phyloP scores from a whole-genome alignment of 345 rosid genomes.

The Bruguiera parviflora region DNA sequence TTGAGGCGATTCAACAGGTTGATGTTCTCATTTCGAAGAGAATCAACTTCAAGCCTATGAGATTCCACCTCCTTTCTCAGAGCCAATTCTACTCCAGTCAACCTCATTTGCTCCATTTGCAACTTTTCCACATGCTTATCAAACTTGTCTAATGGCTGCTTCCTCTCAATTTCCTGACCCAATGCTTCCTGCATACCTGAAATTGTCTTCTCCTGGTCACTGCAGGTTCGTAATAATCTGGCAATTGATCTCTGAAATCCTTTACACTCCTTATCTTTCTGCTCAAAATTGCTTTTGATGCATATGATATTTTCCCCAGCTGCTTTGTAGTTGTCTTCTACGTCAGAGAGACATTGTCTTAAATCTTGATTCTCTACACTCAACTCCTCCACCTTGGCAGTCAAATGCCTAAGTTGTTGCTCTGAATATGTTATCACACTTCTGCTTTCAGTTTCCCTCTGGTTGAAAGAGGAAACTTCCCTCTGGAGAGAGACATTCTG shows the following conservation, averaged over 20 bases:
- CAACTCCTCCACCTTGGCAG: slow-evolving; percentile 46
- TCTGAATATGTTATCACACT: slow-evolving; percentile 49
- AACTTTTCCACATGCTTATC: slow-evolving; percentile 48
- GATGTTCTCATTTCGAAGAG: slow-evolving; percentile 88
- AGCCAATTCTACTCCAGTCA: slow-evolving; percentile 74
- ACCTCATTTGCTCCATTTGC: slow-evolving; percentile 81
- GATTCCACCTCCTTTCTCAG: slow-evolving; percentile 74
- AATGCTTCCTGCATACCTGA: slow-evolving; percentile 66
- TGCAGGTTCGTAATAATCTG: slow-evolving; percentile 65
- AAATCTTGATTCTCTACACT: slow-evolving; percentile 51
- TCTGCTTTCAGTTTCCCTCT: slow-evolving; percentile 65
- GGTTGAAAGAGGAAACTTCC: slow-evolving; percentile 63
- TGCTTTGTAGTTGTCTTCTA: slow-evolving; percentile 51
- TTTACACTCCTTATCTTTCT: slow-evolving; percentile 88
- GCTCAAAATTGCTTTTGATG: slow-evolving; percentile 61
- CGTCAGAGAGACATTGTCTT: slow-evolving; percentile 44
- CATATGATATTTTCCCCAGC: slow-evolving; percentile 51
- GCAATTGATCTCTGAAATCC: slow-evolving; percentile 74
- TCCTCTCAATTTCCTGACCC: slow-evolving; percentile 41
- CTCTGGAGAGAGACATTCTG: slow-evolving; percentile 93
- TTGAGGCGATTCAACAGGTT: slow-evolving; percentile 68
- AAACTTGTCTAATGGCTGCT: slow-evolving; percentile 39
- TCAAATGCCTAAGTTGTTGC: slow-evolving; percentile 58
- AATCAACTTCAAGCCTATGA: slow-evolving; percentile 56
- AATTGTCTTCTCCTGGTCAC: slow-evolving; percentile 81